Conservation (phyloP, 495 filamentous ascomycete genomes). For the Talaromyces trachyspermus region DNA sequence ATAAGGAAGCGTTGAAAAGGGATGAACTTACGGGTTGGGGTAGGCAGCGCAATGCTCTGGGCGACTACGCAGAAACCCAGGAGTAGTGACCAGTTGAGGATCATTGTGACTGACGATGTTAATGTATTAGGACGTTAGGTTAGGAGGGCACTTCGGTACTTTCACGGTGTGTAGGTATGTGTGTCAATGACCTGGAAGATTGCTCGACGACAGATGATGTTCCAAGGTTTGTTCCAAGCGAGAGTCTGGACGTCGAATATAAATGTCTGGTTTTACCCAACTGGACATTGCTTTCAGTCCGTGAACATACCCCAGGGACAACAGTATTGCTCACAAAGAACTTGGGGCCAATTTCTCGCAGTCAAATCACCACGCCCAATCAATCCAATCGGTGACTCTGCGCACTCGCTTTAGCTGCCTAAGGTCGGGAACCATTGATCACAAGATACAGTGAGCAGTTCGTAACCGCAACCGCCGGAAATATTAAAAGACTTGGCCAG, state of each 20-base stretch:
- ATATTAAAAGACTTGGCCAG: no score
- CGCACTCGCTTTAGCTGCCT: no score
- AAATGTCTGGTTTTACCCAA: neutral
- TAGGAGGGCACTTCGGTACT: neutral
- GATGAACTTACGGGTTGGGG: neutral
- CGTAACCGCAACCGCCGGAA: no score
- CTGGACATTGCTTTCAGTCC: no score
- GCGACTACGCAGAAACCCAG: neutral
- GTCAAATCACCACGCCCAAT: no score
- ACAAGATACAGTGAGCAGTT: no score
- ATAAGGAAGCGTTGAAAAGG: neutral
- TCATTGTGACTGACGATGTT: neutral
- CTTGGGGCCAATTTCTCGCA: neutral
- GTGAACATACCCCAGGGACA: neutral
- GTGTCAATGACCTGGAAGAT: neutral
- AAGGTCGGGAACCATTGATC: no score
- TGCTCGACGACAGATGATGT: neutral
- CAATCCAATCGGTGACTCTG: no score
- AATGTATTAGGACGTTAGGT: neutral
- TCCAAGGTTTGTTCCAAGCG: neutral
- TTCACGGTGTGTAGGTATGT: neutral
- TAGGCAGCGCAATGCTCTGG: neutral
- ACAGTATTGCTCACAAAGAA: neutral
- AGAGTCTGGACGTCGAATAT: neutral
- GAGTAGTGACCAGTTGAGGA: neutral